A percentile compares a stretch with the other conserved stretches of the same genome.
Conservation (phyloP, 139 green algal genomes). For the Dunaliella primolecta region DNA sequence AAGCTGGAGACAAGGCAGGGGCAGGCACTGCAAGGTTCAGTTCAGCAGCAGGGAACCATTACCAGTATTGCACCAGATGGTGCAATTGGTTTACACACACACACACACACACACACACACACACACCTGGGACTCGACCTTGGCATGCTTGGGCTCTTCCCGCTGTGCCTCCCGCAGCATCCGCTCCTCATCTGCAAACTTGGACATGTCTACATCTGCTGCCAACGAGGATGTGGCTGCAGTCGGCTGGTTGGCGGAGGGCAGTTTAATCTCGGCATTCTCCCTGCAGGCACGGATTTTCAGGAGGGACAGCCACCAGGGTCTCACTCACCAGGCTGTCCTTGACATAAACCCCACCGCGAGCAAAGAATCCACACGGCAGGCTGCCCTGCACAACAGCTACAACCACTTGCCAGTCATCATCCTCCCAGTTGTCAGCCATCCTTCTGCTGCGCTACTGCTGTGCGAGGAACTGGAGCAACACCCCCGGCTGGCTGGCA, state of each 20-base stretch:
- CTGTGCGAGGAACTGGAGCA: no score
- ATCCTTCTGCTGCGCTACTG: constrained; percentile 2
- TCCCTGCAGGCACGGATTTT: no score
- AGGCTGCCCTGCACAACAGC: no score
- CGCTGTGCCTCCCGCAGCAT: constrained; percentile 8
- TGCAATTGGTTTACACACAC: no score
- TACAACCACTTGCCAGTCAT: no score
- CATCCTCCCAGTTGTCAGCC: constrained; percentile 41
- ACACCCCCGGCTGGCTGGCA: no score
- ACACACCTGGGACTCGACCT: constrained; percentile 18
- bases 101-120: no score
- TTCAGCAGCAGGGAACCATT: no score
- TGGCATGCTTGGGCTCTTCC: constrained; percentile 26
- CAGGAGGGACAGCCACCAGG: not conserved
- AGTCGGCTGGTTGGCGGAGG: not conserved
- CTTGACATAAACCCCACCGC: no score
- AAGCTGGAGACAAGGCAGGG: not conserved
- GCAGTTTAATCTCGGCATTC: not conserved
- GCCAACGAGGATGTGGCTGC: not conserved
- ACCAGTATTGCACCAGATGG: no score
- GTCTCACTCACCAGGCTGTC: constrained; percentile 35
- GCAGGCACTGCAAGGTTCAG: not conserved
- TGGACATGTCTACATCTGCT: constrained; percentile 24
- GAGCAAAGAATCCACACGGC: no score
- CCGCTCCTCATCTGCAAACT: constrained; percentile 50